These are phyloP conservation scores for Trichoderma koningiopsis DNA, from an alignment of 2,329 filamentous ascomycete genomes.

Conservation along the genomic window DNA sequence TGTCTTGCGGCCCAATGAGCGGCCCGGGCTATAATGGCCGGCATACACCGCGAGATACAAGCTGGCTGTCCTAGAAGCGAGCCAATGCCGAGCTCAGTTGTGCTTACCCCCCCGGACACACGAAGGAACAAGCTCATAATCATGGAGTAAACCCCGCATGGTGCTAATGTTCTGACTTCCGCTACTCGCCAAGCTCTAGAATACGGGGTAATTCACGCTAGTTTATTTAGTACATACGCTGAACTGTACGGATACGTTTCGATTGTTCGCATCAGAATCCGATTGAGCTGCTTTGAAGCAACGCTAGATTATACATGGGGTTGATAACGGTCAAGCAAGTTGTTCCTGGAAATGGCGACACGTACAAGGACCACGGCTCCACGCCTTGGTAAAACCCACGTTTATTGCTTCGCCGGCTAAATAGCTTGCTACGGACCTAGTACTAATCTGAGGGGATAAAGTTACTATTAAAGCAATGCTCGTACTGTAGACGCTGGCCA, in stretches of 20 bases:
- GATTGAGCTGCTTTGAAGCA: not conserved
- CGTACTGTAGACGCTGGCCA: no score
- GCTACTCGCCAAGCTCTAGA: not conserved
- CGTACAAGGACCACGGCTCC: not conserved
- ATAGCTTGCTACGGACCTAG: not conserved
- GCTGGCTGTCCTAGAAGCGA: not conserved
- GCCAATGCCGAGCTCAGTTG: constrained; percentile 9
- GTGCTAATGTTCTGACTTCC: not conserved
- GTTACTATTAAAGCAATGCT: no score
- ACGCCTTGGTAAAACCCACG: no score
- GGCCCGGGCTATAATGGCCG: not conserved
- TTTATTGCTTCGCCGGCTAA: not conserved
- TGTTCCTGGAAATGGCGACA: not conserved
- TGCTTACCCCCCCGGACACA: not conserved
- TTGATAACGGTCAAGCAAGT: not conserved
- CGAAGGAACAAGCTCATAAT: constrained; percentile 4
- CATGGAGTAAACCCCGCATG: constrained; percentile 4
- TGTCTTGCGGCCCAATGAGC: constrained; percentile 11
- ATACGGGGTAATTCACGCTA: not conserved
- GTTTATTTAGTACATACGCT: not conserved
- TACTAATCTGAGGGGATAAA: no score
- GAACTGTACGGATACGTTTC: not conserved
- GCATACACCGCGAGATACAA: not conserved
- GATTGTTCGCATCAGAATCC: not conserved
- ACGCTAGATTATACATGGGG: not conserved